phyloP scores from a whole-genome alignment of 768 basidiomycete genomes.

The Russula ochroleuca region DNA sequence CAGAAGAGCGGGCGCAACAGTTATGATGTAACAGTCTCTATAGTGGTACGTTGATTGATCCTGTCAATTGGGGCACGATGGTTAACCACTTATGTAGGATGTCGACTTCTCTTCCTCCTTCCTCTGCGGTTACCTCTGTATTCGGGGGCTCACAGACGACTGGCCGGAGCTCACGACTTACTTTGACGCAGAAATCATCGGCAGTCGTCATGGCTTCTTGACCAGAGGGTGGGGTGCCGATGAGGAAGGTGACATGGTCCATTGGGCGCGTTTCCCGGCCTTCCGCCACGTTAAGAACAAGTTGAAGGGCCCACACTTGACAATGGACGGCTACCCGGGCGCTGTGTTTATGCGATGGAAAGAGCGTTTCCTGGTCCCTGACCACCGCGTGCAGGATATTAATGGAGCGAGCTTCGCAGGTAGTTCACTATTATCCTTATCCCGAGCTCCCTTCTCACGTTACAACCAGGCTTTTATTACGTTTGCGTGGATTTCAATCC shows the following conservation, averaged over 20 bases:
- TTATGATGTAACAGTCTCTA: constrained; percentile 91
- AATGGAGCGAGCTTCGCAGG: constrained; percentile 94
- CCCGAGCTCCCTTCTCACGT: neutral
- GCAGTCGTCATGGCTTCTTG: constrained; percentile 83
- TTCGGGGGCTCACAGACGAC: constrained; percentile 87
- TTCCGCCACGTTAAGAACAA: constrained; percentile 80
- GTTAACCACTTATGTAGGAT: constrained; percentile 47
- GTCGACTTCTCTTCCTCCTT: constrained; percentile 84
- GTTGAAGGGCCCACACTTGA: constrained; percentile 70
- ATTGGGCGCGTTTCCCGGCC: constrained; percentile 92
- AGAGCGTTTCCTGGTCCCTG: constrained; percentile 93
- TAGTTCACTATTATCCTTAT: constrained; percentile 32
- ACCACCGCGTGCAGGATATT: constrained; percentile 90
- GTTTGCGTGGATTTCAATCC: constrained; percentile 92
- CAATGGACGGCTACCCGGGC: constrained; percentile 74
- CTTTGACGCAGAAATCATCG: constrained; percentile 96
- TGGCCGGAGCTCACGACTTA: constrained; percentile 96
- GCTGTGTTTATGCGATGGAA: constrained; percentile 97
- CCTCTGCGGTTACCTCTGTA: constrained; percentile 88
- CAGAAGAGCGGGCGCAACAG: constrained; percentile 92
- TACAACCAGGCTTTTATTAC: constrained; percentile 77
- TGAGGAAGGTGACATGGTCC: constrained; percentile 87
- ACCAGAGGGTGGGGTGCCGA: constrained; percentile 89
- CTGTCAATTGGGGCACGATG: constrained; percentile 11
- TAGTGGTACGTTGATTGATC: constrained; percentile 61